These are phyloP conservation scores for Diplodia intermedia DNA, from an alignment of 2,329 filamentous ascomycete genomes.

Conservation along the genomic window DNA sequence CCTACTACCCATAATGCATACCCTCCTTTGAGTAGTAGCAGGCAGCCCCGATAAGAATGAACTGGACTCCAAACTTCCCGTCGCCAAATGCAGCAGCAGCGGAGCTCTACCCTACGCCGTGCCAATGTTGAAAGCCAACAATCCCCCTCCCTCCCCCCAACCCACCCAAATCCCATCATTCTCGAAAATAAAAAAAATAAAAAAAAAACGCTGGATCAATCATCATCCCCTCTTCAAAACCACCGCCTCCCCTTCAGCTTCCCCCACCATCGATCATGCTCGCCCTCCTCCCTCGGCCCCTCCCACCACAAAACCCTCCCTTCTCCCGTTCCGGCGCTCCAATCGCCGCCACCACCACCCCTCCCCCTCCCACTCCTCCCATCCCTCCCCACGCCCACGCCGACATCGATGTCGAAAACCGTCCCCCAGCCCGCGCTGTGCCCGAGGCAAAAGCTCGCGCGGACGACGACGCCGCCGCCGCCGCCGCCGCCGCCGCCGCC, in stretches of 20 bases:
- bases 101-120: too few species aligned
- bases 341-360: constrained; percentile 49
- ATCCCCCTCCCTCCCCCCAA: not conserved
- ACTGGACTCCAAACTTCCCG: not conserved
- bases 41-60: too few species aligned
- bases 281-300: constrained; percentile 54
- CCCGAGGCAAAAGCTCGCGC: constrained; percentile 55
- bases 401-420: constrained; percentile 56
- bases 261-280: constrained; percentile 49
- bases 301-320: constrained; percentile 46
- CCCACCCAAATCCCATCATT: too few species aligned
- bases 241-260: constrained; percentile 54
- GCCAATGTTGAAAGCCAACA: not conserved
- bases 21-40: not conserved
- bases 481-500: not conserved
- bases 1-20: not conserved
- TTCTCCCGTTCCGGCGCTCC: constrained; percentile 46
- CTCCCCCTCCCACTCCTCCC: constrained; percentile 52
- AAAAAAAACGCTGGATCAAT: too few species aligned
- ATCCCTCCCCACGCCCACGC: constrained; percentile 45
- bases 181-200: too few species aligned
- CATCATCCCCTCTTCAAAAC: constrained; percentile 46
- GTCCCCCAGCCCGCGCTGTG: constrained; percentile 43
- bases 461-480: constrained; percentile 48
- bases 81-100: not conserved